Evolutionary conservation across 192 early-diverging fungal genomes (phyloP).

Genomic region (Backusella australiensis): DNA sequence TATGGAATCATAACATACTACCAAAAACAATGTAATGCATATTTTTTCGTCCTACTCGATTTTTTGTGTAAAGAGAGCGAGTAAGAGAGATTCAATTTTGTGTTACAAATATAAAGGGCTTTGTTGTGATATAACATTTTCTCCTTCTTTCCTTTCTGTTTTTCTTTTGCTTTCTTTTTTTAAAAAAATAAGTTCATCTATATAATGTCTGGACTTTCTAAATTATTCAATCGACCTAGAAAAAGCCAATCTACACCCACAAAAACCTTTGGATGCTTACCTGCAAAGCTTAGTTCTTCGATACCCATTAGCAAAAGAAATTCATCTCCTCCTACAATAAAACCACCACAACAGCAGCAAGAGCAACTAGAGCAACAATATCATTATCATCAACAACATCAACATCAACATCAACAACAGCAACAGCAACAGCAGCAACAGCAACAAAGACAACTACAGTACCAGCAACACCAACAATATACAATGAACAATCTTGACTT

Average conservation of each 20-base stretch:
- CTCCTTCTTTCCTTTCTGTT: too few species aligned
- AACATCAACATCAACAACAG: too few species aligned
- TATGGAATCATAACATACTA: neutral
- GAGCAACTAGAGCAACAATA: neutral
- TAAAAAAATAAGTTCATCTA: neutral
- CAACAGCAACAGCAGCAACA: neutral
- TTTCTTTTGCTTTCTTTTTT: too few species aligned
- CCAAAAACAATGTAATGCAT: neutral
- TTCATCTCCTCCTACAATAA: neutral
- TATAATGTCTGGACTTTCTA: neutral
- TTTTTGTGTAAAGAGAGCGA: neutral
- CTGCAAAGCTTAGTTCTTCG: neutral
- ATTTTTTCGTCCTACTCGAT: neutral
- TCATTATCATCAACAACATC: too few species aligned
- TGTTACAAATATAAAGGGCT: neutral
- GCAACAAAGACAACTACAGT: neutral
- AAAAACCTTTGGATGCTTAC: neutral
- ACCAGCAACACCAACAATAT: neutral
- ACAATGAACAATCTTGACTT: neutral
- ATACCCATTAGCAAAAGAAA: neutral
- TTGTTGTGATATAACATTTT: neutral
- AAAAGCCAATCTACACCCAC: conserved; percentile 1
- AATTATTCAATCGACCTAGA: neutral
- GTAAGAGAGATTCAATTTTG: neutral
- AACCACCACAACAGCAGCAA: neutral